Evolutionary conservation across 1,284 basidiomycete species (phyloP).

Genomic region (Clitocybe nebularis): DNA sequence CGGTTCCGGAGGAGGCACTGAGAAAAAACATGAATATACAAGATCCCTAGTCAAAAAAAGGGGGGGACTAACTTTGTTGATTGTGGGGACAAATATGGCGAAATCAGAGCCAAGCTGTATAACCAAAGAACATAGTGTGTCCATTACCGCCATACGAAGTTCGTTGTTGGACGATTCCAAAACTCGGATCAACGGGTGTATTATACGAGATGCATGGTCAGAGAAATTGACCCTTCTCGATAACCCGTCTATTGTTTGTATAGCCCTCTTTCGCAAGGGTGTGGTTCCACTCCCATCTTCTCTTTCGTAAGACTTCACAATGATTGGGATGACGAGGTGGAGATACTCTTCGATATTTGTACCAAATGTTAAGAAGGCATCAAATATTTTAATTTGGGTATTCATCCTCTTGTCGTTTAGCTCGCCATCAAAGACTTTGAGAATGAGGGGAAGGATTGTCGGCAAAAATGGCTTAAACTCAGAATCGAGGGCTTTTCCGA

Average conservation of each 20-base stretch:
- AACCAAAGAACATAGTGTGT: slow-evolving; percentile 89
- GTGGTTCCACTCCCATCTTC: slow-evolving; percentile 60
- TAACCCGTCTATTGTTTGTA: slow-evolving; percentile 89
- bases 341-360: slow-evolving; percentile 97
- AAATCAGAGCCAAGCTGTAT: slow-evolving; percentile 95
- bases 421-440: slow-evolving; percentile 90
- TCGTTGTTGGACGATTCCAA: slow-evolving; percentile 81
- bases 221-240: slow-evolving; percentile 96
- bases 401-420: slow-evolving; percentile 72
- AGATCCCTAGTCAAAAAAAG: neutral
- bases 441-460: slow-evolving; percentile 84
- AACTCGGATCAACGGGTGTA: slow-evolving; percentile 92
- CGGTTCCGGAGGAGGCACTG: slow-evolving; percentile 78
- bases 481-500: slow-evolving; percentile 94
- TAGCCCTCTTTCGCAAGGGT: slow-evolving; percentile 81
- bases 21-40: slow-evolving; percentile 7
- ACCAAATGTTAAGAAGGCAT: slow-evolving; percentile 93
- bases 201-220: slow-evolving; percentile 97
- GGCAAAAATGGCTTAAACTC: slow-evolving; percentile 99
- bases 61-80: slow-evolving; percentile 74
- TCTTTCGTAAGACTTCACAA: slow-evolving; percentile 90
- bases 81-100: slow-evolving; percentile 95
- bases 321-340: slow-evolving; percentile 94
- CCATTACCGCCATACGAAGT: slow-evolving; percentile 85
- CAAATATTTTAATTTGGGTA: slow-evolving; percentile 89